phyloP scores from a whole-genome alignment of 2,329 filamentous ascomycete species.

The Aspergillus latus region DNA sequence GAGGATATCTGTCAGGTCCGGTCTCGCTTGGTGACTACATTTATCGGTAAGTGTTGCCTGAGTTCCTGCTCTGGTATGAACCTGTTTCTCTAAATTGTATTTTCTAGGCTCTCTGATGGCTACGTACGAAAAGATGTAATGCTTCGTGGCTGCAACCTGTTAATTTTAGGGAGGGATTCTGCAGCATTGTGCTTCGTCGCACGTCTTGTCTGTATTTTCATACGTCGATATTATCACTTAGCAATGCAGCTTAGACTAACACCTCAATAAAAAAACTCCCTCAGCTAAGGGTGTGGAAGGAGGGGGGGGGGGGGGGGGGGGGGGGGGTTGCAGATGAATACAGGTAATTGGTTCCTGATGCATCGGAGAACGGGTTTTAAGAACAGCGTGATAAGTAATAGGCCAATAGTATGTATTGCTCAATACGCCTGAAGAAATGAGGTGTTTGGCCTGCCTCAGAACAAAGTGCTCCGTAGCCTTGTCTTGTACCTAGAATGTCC shows the following conservation, averaged over 20 bases:
- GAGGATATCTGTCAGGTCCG: constrained; percentile 97
- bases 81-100: constrained; percentile 16
- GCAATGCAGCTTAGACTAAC: neutral
- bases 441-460: no score
- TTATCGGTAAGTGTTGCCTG: constrained; percentile 71
- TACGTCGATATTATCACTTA: neutral
- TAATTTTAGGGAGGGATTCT: neutral
- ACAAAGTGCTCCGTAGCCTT: no score
- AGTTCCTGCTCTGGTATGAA: neutral
- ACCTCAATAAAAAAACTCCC: neutral
- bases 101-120: constrained; percentile 47
- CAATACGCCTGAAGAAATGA: no score
- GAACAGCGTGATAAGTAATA: no score
- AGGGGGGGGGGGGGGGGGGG: no score
- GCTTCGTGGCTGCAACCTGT: neutral
- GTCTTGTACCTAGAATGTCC: no score
- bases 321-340: no score
- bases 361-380: no score
- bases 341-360: no score
- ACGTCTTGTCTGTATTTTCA: neutral
- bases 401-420: no score
- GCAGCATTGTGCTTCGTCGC: neutral
- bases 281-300: no score
- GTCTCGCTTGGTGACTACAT: constrained; percentile 87
- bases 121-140: constrained; percentile 48